Evolutionary conservation across 331 rosid genomes (phyloP).

Genomic region (Saraca asoca): DNA sequence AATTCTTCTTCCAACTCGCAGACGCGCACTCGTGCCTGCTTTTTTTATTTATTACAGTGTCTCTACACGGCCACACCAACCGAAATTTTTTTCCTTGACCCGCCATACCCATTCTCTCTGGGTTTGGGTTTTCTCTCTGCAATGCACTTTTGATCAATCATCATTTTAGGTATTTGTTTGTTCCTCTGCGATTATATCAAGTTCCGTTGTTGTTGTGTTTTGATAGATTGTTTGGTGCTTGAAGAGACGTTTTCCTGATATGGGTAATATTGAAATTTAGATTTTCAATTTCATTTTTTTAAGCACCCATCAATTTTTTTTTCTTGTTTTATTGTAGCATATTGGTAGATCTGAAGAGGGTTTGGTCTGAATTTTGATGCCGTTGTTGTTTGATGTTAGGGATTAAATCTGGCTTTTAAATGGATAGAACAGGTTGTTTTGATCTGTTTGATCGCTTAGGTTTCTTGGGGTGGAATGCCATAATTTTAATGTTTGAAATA

Average conservation of each 20-base stretch:
- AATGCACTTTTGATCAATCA: background rate
- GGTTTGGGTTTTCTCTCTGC: background rate
- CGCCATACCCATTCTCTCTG: no score
- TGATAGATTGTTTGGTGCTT: background rate
- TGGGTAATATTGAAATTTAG: background rate
- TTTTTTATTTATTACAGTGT: constrained; percentile 29
- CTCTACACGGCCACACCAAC: constrained; percentile 25
- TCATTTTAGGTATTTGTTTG: background rate
- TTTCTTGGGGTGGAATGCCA: constrained; percentile 6
- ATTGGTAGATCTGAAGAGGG: constrained; percentile 32
- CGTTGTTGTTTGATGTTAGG: constrained; percentile 15
- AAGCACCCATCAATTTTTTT: no score
- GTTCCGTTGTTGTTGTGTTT: background rate
- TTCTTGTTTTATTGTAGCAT: constrained; percentile 2
- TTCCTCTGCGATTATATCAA: constrained; percentile 31
- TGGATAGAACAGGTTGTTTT: constrained; percentile 29
- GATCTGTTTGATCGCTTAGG: constrained; percentile 6
- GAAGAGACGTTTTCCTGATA: background rate
- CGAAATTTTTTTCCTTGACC: background rate
- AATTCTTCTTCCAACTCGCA: constrained; percentile 36
- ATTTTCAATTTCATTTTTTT: constrained; percentile 4
- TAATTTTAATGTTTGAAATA: constrained; percentile 4
- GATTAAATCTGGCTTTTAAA: constrained; percentile 15
- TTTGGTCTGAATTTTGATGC: constrained; percentile 23
- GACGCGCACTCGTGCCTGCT: constrained; percentile 42